Evolutionary conservation across 768 basidiomycete genomes (phyloP).

Genomic region (Lenzites betulinus): DNA sequence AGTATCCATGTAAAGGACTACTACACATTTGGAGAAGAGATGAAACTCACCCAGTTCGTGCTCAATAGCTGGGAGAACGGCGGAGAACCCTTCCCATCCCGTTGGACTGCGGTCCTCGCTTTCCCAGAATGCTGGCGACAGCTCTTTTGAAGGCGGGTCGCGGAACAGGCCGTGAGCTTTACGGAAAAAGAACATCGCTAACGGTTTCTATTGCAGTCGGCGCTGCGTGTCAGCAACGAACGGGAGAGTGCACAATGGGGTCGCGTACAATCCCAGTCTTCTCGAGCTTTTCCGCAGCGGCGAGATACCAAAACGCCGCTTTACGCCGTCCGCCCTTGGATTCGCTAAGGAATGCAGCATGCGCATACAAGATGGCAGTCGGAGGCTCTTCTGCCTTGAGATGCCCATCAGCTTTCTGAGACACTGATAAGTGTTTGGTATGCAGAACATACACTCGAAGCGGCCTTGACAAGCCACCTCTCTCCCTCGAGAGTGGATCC

Average conservation of each 20-base stretch:
- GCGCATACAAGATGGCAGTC: conserved; percentile 75
- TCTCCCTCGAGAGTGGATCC: conserved; percentile 67
- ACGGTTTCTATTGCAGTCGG: conserved; percentile 60
- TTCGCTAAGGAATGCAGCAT: conserved; percentile 72
- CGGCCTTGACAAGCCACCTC: conserved; percentile 85
- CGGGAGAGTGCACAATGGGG: neutral
- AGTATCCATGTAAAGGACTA: neutral
- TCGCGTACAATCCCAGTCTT: conserved; percentile 79
- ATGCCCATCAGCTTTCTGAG: conserved; percentile 17
- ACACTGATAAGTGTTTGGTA: neutral
- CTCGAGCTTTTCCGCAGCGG: conserved; percentile 75
- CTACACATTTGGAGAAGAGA: neutral
- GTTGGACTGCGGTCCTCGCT: conserved; percentile 54
- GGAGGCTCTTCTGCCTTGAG: conserved; percentile 81
- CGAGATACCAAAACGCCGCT: conserved; percentile 78
- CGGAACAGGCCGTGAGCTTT: conserved; percentile 68
- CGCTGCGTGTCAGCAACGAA: neutral
- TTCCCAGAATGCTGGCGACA: conserved; percentile 84
- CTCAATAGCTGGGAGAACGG: conserved; percentile 71
- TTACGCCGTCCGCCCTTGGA: conserved; percentile 58
- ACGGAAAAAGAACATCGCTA: conserved; percentile 81
- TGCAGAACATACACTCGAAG: conserved; percentile 63
- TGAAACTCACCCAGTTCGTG: conserved; percentile 64
- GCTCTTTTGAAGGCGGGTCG: conserved; percentile 48
- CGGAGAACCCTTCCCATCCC: conserved; percentile 52